Percentiles rank a stretch among this genome's conserved stretches.
Evolutionary conservation across 169 alveolate genomes (phyloP).

Genomic region (Fabrea salina): DNA sequence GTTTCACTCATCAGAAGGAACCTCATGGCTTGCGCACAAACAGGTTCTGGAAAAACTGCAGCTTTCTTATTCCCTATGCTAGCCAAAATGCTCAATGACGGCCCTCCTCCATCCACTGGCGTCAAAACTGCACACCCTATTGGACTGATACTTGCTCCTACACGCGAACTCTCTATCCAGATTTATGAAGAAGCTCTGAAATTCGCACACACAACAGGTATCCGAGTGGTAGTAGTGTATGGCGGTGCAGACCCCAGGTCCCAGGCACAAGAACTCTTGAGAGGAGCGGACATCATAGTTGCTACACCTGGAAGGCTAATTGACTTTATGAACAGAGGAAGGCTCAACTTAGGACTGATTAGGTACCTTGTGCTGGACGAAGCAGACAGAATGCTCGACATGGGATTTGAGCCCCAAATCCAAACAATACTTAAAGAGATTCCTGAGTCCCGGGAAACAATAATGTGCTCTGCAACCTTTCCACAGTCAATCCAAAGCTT

Average conservation of each 20-base stretch:
- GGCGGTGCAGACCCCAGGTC: conserved; percentile 91
- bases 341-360: conserved; percentile 68
- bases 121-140: conserved; percentile 57
- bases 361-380: conserved; percentile 91
- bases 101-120: conserved; percentile 81
- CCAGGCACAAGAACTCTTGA: conserved; percentile 88
- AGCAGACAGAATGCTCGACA: conserved; percentile 94
- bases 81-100: conserved; percentile 74
- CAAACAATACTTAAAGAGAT: conserved; percentile 43
- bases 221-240: conserved; percentile 86
- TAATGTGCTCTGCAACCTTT: conserved; percentile 88
- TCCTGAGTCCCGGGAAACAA: conserved; percentile 76
- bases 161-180: conserved; percentile 96
- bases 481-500: conserved; percentile 85
- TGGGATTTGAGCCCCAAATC: conserved; percentile 94
- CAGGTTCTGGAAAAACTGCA: conserved; percentile 99
- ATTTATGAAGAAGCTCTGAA: conserved; percentile 89
- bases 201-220: conserved; percentile 89
- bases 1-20: conserved; percentile 90
- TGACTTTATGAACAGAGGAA: conserved; percentile 84
- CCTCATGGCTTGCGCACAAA: conserved; percentile 96
- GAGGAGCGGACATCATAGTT: conserved; percentile 94
- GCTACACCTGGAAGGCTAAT: conserved; percentile 97
- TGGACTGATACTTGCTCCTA: conserved; percentile 93
- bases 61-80: conserved; percentile 95